These are phyloP conservation scores for Drechslerella stenobrocha DNA, from an alignment of 2,329 filamentous ascomycete genomes.

Conservation along the genomic window DNA sequence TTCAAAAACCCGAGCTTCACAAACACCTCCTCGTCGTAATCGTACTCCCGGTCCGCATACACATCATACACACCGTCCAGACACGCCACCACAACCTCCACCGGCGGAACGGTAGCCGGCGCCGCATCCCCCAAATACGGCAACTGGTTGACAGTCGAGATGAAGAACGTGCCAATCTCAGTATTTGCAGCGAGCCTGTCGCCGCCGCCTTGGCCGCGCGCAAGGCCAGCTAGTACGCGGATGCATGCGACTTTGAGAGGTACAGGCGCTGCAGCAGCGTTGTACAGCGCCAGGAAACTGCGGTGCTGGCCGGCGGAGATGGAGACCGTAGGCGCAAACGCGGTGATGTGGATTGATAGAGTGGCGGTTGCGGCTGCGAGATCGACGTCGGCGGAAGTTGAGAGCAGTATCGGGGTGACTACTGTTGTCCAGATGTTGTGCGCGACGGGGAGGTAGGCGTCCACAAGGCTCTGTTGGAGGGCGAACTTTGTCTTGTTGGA, in stretches of 20 bases:
- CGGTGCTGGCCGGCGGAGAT: constrained; percentile 60
- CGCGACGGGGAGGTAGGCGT: constrained; percentile 64
- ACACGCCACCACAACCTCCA: constrained; percentile 66
- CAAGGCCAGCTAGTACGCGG: constrained; percentile 29
- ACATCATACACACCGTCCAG: constrained; percentile 70
- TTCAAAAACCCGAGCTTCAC: constrained; percentile 66
- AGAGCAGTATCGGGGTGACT: constrained; percentile 63
- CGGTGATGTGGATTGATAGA: constrained; percentile 68
- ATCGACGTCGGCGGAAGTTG: constrained; percentile 65
- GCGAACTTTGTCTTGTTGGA: constrained; percentile 31
- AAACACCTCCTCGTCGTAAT: constrained; percentile 67
- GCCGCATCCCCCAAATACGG: constrained; percentile 53
- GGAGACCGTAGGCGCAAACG: constrained; percentile 56
- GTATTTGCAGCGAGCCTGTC: constrained; percentile 62
- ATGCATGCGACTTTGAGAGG: constrained; percentile 33
- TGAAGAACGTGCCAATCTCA: constrained; percentile 67
- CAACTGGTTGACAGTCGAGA: constrained; percentile 62
- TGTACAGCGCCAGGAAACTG: constrained; percentile 69
- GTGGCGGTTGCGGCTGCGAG: constrained; percentile 68
- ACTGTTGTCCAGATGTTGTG: constrained; percentile 64
- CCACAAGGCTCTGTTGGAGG: constrained; percentile 58
- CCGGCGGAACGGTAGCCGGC: constrained; percentile 56
- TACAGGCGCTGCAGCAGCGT: constrained; percentile 56
- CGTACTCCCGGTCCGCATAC: constrained; percentile 65
- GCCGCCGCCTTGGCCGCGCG: constrained; percentile 57